phyloP scores from a whole-genome alignment of 2,329 filamentous ascomycete genomes.

The Trichoderma citrinoviride region DNA sequence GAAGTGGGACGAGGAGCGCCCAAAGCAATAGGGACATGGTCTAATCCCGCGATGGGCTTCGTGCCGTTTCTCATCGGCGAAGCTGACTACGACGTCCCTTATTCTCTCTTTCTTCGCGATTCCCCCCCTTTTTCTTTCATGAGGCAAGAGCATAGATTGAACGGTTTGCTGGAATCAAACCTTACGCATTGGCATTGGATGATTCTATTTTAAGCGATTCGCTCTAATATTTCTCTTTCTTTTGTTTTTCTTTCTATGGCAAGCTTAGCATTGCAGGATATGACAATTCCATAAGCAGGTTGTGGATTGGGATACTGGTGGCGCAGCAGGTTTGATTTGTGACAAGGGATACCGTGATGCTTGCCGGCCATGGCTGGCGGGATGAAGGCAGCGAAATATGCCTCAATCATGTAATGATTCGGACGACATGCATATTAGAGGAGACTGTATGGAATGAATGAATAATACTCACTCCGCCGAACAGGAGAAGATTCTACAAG shows the following conservation, averaged over 20 bases:
- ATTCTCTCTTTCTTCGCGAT: background rate
- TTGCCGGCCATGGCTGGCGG: background rate
- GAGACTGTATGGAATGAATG: background rate
- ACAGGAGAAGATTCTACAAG: background rate
- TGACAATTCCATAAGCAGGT: background rate
- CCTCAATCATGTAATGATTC: background rate
- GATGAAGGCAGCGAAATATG: background rate
- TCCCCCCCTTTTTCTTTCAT: background rate
- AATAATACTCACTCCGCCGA: background rate
- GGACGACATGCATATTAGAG: background rate
- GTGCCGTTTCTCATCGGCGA: background rate
- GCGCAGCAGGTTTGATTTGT: background rate
- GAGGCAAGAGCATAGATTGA: conserved; percentile 1
- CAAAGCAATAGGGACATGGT: conserved; percentile 30
- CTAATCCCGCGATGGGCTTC: conserved; percentile 14
- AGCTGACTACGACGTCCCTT: background rate
- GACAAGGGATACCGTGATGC: background rate
- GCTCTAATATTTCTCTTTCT: background rate
- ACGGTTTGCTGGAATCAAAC: conserved; percentile 5
- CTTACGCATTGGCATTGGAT: background rate
- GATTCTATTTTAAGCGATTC: conserved; percentile 8
- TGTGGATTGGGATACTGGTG: background rate
- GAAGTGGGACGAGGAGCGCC: conserved; percentile 32
- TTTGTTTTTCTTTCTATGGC: background rate
- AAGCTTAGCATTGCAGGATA: conserved; percentile 7